Evolutionary conservation across 805 yeast species (phyloP), one percentile per base, ranked within the genome.

Genomic region (Henningerozyma blattae): DNA sequence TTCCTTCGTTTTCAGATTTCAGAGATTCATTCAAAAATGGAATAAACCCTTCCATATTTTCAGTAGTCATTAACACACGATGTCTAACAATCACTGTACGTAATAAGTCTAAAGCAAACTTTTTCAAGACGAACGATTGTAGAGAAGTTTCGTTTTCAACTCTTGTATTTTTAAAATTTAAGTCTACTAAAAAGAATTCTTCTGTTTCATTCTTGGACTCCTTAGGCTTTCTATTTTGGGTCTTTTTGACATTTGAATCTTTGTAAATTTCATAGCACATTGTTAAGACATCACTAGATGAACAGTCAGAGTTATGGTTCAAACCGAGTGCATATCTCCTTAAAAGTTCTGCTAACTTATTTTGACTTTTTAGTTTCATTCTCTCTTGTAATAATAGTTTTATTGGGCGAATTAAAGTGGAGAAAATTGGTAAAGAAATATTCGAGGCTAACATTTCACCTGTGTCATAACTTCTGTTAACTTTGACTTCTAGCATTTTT

Each of bases 401-500:
- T 26, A 91, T 62, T 2, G 97, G 97, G 13, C 64, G 62, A 14
- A 87, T 54, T 17, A 91, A 56, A 33, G 57, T 58, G 6, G 66
- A 61, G 49, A 87, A 83, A 18, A 61, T 56, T 4, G 66, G 56
- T 37, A 86, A 61, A 13, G 70, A 62, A 24, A 89, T 69, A 47
- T 75, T 73, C 13, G 73, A 56, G 0, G 94, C 70, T 31, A 89
- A 50, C 15, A 85, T 61, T 57, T 87, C 94, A 18, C 79, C 93
- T 4, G 91, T 74, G 45, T 91, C 97, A 50, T 63, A 81, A 63
- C 94, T 79, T 59, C 85, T 85, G 50, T 83, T 84, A 43, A 75
- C 77, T 52, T 85, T 87, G 24, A 91, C 89, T 62, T 89, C 98
- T 46, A 80, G 82, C 75, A 86, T 82, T 40, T 77, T 75, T 20